Base-by-base conservation (phyloP, 202 grass and related monocot genomes). In the Elaeis oleifera region DNA sequence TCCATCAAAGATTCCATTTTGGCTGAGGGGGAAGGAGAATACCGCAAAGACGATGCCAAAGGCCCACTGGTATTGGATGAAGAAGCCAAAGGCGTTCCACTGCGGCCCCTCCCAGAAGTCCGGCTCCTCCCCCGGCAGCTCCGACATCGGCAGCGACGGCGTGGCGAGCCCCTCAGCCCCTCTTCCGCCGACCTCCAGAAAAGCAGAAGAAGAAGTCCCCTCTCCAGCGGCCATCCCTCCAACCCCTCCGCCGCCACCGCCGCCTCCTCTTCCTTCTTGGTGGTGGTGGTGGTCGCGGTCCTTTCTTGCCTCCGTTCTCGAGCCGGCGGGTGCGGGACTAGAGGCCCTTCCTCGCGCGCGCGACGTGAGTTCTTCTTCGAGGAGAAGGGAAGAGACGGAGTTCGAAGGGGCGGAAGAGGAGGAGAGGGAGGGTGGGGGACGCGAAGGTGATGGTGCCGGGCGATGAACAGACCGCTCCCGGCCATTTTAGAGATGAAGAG, bases 21-120 rank as follows among this genome's bases (percentile, higher is more conserved):
- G 36, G 36, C 11, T 1, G 26, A 49, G 4, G 15, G 15, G 50
- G 49, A 36, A 51, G 62, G 59, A 13, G 68, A 72, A 49, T 52
- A 99, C 94, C 5, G 85, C 80, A 59, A 94, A 99, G 44, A 84
- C 53, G 83, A 99, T 72, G 58, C 94, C 94, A 72, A 99, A 99
- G 16, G 80, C 94, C 88, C 94, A 99, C 68, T 83, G 69, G 70
- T 99, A 99, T 72, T 94, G 88, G 15, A 94, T 58, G 65, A 94
- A 81, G 74, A 99, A 99, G 64, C 94, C 94, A 52, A 99, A 56
- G 28, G 61, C 13, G 1, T 94, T 72, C 94, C 75, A 84, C 71
- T 82, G 80, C 14, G 71, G 55, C 0, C 88, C 94, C 70, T 99
- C 88, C 80, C 88, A 99, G 73, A 99, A 89, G 52, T 84, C 68